Base-by-base conservation (phyloP, 192 early-diverging fungal species). In the Podochytrium sp. region DNA sequence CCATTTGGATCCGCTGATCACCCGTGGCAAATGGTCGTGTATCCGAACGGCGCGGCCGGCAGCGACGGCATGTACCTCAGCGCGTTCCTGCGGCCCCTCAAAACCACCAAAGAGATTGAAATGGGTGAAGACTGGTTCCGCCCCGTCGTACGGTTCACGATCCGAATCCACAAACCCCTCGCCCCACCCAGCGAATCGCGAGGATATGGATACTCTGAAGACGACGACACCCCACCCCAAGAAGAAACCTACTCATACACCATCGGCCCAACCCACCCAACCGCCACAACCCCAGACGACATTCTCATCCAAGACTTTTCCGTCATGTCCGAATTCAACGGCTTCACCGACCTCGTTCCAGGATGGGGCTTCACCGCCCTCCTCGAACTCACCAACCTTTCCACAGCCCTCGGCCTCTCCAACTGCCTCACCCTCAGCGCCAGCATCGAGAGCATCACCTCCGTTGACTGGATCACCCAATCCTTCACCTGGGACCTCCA, bases 361-460 rank as follows among this genome's bases (percentile, higher is more conserved):
- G 84, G 84, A 40, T 86, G 84, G 84, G 84, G 84, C 30, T 86
- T 86, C 62, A 76, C 77, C 2, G 72, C 75, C 25, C 58, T 83
- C 25, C 47, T 76, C 5, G 30, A 71, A 2, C 63, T 83, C 30
- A 57, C 72, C 25, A 27, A 53, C 6, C 29, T 77, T n/a, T n/a
- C 70, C 1, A 74, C 78, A 3, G 79, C 80, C 2, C 47, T 81
- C 18, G 53, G 47, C 23, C 38, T 50, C 18, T 63, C 68, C 20
- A 80, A 76, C 20, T 74, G 75, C 1, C 71, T 82, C 16, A 73
- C 35, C 20, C 60, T 86, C 29, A 74, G 71, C 1, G 77, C 77
- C n/a, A 69, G 75, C 12, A 78, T 86, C 6, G 39, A 72, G 41
- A 76, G 77, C 16, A 56, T 73, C 7, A n/a, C 53, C 10, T 12